Base-by-base conservation (phyloP, 108 stramenopile species). In the Epipyxis sp. region DNA sequence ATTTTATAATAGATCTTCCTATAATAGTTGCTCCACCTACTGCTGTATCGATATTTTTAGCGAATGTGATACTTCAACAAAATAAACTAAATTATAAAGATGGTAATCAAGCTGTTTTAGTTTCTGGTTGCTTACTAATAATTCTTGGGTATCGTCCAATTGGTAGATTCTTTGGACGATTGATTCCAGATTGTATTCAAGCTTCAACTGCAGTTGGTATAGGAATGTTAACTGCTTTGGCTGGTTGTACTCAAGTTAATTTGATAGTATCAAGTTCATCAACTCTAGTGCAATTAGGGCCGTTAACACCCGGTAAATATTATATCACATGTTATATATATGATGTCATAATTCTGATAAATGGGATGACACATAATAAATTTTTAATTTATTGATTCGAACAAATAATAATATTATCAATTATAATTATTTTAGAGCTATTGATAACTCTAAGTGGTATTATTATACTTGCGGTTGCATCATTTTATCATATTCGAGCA, bases 251-350 rank as follows among this genome's bases (percentile, higher is more conserved):
- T 25, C 29, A 68, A 37, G 40, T 68, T 41, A 37, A 25, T 25
- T 41, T 68, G 35, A 37, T 68, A 16, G 20, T 68, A 13, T 37
- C 29, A 37, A 37, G 65, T 40, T 20, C 20, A 20, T 68, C 20
- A 37, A 25, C 65, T 20, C 20, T 68, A 37, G 20, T 68, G 39
- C 20, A 37, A 37, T 37, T 68, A 37, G 65, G 65, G 16, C 20
- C 20, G 65, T 37, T 68, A 13, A 68, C 65, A 68, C 65, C 65
- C n/a, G n/a, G n/a, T n/a, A n/a, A n/a, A n/a, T n/a, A n/a, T n/a
- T n/a, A n/a, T n/a, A n/a, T n/a, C n/a, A n/a, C n/a, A n/a, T n/a
- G n/a, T n/a, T n/a, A n/a, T n/a, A n/a, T n/a, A n/a, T n/a, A n/a
- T n/a, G n/a, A n/a, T n/a, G n/a, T n/a, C n/a, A n/a, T n/a, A n/a